Base-by-base conservation (phyloP, 352 stramenopile species). In the Thalassiosira hispida region DNA sequence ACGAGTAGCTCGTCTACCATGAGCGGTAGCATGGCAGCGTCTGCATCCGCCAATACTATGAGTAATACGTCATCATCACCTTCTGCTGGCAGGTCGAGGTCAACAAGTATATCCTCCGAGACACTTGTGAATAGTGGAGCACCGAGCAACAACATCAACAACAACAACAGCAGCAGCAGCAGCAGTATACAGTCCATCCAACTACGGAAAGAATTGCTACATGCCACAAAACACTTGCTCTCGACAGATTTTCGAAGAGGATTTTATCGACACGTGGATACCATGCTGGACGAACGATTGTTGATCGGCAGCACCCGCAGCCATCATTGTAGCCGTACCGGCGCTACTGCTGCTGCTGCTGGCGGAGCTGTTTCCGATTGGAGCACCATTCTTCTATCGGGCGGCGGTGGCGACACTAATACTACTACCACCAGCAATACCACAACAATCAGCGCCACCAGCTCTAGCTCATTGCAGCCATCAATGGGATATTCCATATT, bases 191-290 rank as follows among this genome's bases (percentile, higher is more conserved):
- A 98, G 96, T 67, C 96, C 96, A 95, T 98, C 25, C 74, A 76
- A 23, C 87, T 81, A 8, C 64, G 90, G 5, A 98, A 98, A 77
- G 97, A 99, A 73, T 96, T 99, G 40, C 96, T 99, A 52, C 91
- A 98, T 9, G 95, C 95, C 1, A 97, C 96, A 14, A 92, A 97
- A 18, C 96, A 98, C 84, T 98, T 99, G 57, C 95, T 99, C 20
- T 97, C 97, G 42, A 99, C 96, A 0, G 95, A 98, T 33, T 99
- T 99, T 80, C 95, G 96, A n/a, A 92, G 94, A 16, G 96, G 96
- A 6, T 98, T 99, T 81, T 98, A 97, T 68, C 53, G 89, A 14
- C 96, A 98, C 56, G 85, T 98, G 14, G 96, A 99, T 82, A 70
- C 95, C 31, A 92, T 99, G 25, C 95, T 99, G 81, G 95, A 99